Percentiles rank a stretch among this genome's conserved stretches.
Evolutionary conservation across 495 filamentous ascomycete genomes (phyloP).

Genomic region (Neurospora sp.): DNA sequence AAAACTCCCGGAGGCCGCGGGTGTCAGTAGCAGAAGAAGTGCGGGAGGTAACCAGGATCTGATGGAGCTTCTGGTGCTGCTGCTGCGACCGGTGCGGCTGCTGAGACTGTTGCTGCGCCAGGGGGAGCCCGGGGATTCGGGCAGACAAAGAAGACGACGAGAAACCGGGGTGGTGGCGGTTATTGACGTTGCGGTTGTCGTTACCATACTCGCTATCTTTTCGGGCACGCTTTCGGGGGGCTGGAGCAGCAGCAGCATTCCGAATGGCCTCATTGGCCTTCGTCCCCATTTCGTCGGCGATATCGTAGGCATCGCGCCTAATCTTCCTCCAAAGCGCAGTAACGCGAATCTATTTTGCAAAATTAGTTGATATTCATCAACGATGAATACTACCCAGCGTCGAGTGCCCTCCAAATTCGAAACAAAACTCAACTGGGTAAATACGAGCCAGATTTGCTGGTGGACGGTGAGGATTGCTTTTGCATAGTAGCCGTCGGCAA

Average conservation of each 20-base stretch:
- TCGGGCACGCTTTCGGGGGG: background rate
- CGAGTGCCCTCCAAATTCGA: background rate
- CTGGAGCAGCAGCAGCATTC: background rate
- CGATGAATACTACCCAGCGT: background rate
- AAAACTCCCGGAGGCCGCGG: background rate
- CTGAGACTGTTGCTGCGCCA: background rate
- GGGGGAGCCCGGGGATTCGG: background rate
- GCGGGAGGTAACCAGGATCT: background rate
- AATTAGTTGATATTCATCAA: background rate
- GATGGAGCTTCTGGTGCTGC: background rate
- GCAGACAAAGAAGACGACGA: background rate
- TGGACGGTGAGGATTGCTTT: background rate
- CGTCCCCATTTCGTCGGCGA: background rate
- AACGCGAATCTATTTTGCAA: background rate
- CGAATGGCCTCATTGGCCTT: background rate
- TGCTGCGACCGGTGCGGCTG: background rate
- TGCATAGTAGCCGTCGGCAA: background rate
- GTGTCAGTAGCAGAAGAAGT: background rate
- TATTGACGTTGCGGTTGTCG: background rate
- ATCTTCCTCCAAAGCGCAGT: background rate
- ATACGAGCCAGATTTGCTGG: background rate
- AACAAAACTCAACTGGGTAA: background rate
- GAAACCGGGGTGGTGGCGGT: background rate
- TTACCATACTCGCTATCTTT: background rate
- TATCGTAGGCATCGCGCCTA: background rate